These are phyloP conservation scores for Lolium rigidum DNA, from an alignment of 176 grass and related monocot species.

Conservation along the genomic window DNA sequence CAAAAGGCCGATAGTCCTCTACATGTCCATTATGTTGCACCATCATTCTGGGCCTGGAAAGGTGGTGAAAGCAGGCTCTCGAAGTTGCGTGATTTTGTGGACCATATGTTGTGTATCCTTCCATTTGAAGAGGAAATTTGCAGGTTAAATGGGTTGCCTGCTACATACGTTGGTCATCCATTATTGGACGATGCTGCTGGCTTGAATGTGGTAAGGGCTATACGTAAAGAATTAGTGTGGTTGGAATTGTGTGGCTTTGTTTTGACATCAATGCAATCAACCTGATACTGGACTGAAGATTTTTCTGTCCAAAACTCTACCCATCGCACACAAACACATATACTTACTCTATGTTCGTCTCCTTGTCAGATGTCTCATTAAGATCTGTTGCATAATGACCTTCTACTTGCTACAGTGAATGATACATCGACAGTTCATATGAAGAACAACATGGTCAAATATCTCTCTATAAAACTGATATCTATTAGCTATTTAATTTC, in stretches of 20 bases:
- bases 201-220: conserved; percentile 52
- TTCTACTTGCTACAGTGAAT: background rate
- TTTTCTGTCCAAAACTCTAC: conserved; percentile 4
- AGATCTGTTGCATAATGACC: conserved; percentile 28
- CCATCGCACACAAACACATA: background rate
- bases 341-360: background rate
- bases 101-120: conserved; percentile 92
- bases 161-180: conserved; percentile 96
- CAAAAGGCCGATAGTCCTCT: conserved; percentile 46
- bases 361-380: conserved; percentile 3
- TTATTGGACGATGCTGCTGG: conserved; percentile 73
- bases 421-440: conserved; percentile 1
- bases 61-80: conserved; percentile 82
- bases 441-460: conserved; percentile 17
- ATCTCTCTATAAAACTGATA: background rate
- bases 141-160: conserved; percentile 70
- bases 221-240: background rate
- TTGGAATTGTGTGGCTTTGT: conserved; percentile 37
- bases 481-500: conserved; percentile 1
- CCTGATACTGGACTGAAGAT: conserved; percentile 23
- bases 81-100: conserved; percentile 64
- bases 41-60: conserved; percentile 99
- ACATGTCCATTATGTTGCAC: conserved; percentile 93
- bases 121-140: conserved; percentile 97
- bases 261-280: conserved; percentile 21